Percentiles rank a stretch among this genome's conserved stretches.
Evolutionary conservation across 352 stramenopile genomes (phyloP).

Genomic region (Phytophthora syringae): DNA sequence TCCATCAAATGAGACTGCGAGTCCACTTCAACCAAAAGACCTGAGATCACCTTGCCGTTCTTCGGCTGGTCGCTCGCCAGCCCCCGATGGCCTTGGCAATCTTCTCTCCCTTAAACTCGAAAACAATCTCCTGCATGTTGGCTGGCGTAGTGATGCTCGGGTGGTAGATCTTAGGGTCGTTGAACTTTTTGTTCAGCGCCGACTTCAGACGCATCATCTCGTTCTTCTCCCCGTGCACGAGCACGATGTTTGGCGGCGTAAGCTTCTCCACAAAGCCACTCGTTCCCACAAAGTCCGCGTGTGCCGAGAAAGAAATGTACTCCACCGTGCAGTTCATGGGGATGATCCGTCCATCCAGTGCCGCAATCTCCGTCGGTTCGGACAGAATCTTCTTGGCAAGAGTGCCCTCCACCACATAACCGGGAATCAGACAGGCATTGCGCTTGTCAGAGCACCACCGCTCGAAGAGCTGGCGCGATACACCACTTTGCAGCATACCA

Average conservation of each 20-base stretch:
- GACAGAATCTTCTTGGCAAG: slow-evolving; percentile 97
- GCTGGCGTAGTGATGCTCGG: slow-evolving; percentile 83
- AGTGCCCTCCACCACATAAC: slow-evolving; percentile 99
- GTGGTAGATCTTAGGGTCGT: slow-evolving; percentile 87
- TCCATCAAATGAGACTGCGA: slow-evolving; percentile 87
- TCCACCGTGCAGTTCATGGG: slow-evolving; percentile 96
- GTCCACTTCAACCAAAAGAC: slow-evolving; percentile 87
- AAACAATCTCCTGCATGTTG: slow-evolving; percentile 89
- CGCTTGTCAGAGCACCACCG: slow-evolving; percentile 97
- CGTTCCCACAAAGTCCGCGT: slow-evolving; percentile 98
- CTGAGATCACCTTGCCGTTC: slow-evolving; percentile 80
- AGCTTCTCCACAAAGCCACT: slow-evolving; percentile 96
- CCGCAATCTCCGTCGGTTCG: slow-evolving; percentile 95
- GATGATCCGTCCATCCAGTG: slow-evolving; percentile 93
- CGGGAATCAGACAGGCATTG: slow-evolving; percentile 99
- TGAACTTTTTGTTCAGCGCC: slow-evolving; percentile 91
- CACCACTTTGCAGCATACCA: slow-evolving; percentile 98
- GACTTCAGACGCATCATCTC: slow-evolving; percentile 97
- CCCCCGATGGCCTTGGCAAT: slow-evolving; percentile 87
- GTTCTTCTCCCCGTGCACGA: slow-evolving; percentile 98
- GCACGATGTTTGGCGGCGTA: slow-evolving; percentile 93
- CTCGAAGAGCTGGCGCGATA: slow-evolving; percentile 98
- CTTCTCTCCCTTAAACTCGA: slow-evolving; percentile 91
- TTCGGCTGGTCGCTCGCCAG: slow-evolving; percentile 77
- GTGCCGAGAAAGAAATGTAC: slow-evolving; percentile 98